Conservation (phyloP, 2,329 filamentous ascomycete species). For the Neocatenulostroma microsporum region DNA sequence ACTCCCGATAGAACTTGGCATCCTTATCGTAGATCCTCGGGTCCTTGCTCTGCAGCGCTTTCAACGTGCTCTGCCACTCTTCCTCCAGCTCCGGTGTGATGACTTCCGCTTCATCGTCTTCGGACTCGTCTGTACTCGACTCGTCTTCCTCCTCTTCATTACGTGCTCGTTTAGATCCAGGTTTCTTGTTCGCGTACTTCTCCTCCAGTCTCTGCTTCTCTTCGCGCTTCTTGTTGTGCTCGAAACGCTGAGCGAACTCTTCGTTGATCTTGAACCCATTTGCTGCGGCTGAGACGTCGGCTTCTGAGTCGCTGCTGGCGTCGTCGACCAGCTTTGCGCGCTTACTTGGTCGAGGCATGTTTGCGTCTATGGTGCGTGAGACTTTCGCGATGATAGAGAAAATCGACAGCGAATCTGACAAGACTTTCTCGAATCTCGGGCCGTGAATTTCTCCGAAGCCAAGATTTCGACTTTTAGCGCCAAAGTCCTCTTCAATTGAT, state of each 20-base stretch:
- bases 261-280: slow-evolving; percentile 69
- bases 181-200: slow-evolving; percentile 68
- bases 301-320: slow-evolving; percentile 6
- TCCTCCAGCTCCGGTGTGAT: slow-evolving; percentile 78
- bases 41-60: slow-evolving; percentile 84
- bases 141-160: slow-evolving; percentile 55
- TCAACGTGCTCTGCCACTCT: slow-evolving; percentile 77
- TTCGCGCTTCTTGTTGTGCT: slow-evolving; percentile 95
- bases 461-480: too few relatives aligned
- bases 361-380: slow-evolving; percentile 4
- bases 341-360: slow-evolving; percentile 20
- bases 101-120: slow-evolving; percentile 84
- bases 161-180: too few relatives aligned
- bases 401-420: too few relatives aligned
- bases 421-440: too few relatives aligned
- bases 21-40: slow-evolving; percentile 80
- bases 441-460: too few relatives aligned
- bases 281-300: slow-evolving; percentile 7
- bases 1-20: slow-evolving; percentile 66
- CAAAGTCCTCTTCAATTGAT: not conserved
- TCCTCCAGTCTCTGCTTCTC: slow-evolving; percentile 78
- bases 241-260: slow-evolving; percentile 81
- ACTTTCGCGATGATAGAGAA: not conserved
- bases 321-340: slow-evolving; percentile 27
- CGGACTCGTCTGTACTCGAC: slow-evolving; percentile 62